A percentile compares a stretch with the other conserved stretches of the same genome.
These are phyloP conservation scores for Geotrichum carabidarum DNA, from an alignment of 1,139 yeast species.

Conservation along the genomic window DNA sequence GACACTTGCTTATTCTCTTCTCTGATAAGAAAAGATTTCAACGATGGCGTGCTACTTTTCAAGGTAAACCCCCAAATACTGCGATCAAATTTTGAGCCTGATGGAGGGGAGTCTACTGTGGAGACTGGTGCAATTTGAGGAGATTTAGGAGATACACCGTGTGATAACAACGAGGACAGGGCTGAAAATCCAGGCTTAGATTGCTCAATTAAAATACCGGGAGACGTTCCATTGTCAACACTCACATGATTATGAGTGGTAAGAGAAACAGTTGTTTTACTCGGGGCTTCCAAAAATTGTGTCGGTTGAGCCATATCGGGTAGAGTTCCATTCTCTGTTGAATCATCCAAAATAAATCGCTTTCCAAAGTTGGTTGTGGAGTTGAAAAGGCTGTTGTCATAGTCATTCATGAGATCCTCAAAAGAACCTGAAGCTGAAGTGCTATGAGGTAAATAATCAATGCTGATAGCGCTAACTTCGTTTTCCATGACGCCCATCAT, in stretches of 20 bases:
- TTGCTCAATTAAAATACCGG: not conserved
- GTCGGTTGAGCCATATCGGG: slow-evolving; percentile 25
- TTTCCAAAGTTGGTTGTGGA: slow-evolving; percentile 25
- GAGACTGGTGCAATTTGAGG: not conserved
- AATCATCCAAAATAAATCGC: slow-evolving; percentile 27
- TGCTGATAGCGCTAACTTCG: slow-evolving; percentile 62
- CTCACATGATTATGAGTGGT: not conserved
- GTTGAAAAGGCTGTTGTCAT: slow-evolving; percentile 47
- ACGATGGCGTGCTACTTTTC: not conserved
- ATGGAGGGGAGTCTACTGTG: not conserved
- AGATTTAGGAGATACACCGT: not conserved
- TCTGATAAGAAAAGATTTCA: not conserved
- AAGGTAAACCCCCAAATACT: not conserved
- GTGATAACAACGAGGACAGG: not conserved
- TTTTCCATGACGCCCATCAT: slow-evolving; percentile 98
- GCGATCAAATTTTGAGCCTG: not conserved
- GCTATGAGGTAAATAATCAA: slow-evolving; percentile 46
- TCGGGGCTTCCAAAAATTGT: slow-evolving; percentile 18
- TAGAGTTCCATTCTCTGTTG: slow-evolving; percentile 23
- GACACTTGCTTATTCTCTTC: not conserved
- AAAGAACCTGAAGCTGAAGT: slow-evolving; percentile 33
- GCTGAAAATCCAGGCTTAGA: slow-evolving; percentile 5
- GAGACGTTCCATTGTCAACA: not conserved
- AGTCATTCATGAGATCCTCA: slow-evolving; percentile 52
- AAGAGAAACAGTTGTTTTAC: not conserved